Conservation (phyloP, 768 basidiomycete species). For the Collybia mongolica region DNA sequence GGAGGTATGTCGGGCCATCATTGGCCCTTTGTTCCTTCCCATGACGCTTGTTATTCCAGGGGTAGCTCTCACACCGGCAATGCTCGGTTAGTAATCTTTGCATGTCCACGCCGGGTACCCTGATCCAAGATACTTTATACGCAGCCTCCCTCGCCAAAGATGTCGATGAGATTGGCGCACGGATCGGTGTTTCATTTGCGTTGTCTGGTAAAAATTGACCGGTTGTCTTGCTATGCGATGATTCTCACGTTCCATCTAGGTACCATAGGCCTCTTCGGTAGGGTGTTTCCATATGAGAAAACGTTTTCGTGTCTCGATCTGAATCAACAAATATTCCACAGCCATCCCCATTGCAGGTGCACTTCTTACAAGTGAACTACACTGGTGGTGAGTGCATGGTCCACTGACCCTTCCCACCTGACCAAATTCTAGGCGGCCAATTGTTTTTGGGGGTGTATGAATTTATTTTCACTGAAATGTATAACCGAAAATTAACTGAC, state of each 20-base stretch:
- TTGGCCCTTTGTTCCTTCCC: background rate
- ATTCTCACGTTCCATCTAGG: conserved; percentile 7
- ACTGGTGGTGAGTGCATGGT: conserved; percentile 11
- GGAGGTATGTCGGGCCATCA: conserved; percentile 23
- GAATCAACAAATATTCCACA: background rate
- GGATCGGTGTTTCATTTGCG: conserved; percentile 46
- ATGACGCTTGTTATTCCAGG: conserved; percentile 2
- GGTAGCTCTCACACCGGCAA: conserved; percentile 21
- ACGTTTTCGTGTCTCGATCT: background rate
- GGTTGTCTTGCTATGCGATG: conserved; percentile 2
- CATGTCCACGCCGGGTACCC: background rate
- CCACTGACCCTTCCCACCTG: background rate
- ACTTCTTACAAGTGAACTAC: conserved; percentile 1
- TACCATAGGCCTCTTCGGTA: conserved; percentile 35
- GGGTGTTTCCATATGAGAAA: too few species aligned
- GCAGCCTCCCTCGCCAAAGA: conserved; percentile 34
- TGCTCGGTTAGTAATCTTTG: conserved; percentile 21
- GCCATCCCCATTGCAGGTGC: conserved; percentile 1
- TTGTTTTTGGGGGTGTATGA: conserved; percentile 13
- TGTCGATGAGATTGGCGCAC: conserved; percentile 43
- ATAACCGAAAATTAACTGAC: too few species aligned
- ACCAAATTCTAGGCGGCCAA: conserved; percentile 9
- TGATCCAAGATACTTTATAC: background rate
- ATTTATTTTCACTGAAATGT: background rate
- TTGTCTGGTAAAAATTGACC: conserved; percentile 30